Base-by-base conservation (phyloP, 75 land plant genomes). In the Selaginella tamariscina region DNA sequence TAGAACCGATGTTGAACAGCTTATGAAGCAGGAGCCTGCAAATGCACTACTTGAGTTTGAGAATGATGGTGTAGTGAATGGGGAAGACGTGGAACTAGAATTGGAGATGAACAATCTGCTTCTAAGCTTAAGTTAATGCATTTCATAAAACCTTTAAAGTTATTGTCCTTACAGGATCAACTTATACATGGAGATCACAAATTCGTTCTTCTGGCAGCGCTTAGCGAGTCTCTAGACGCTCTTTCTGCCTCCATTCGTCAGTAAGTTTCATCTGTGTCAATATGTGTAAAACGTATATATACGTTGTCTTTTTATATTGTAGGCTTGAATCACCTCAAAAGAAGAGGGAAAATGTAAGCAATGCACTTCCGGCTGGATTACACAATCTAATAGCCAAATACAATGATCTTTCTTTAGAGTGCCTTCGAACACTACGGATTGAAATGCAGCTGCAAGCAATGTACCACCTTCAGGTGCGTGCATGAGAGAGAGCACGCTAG, bases 361-460 rank as follows among this genome's bases (percentile, higher is more conserved):
- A 86, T 78, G 80, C 78, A 71, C 78, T 87, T 66, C 26, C 85
- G 32, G 78, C 82, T 39, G 85, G 83, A 68, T 75, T 93, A 44
- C 82, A 73, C 69, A 71, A 84, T 66, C 86, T 89, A 75, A 83
- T 88, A 54, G 83, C 85, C 23, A 87, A 89, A 56, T 94, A 89
- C 62, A 82, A 85, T 70, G 82, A 65, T 64, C 73, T 94, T 23
- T 82, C 97, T 59, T 73, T 80, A 67, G 98, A 94, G 67, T 94
- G 98, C 71, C 72, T 94, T 5, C 93, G 89, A 32, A 94, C 92
- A 79, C 77, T 94, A 63, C 82, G 98, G 20, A 73, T 94, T 11
- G 98, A 94, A 74, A 94, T 94, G 91, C 98, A 94, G 69, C 64
- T 94, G 67, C 87, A 85, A 75, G 84, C 98, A 13, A 72, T 94